Evolutionary conservation across 73 alveolate species (phyloP).

Genomic region (Paramecium sexaurelia): DNA sequence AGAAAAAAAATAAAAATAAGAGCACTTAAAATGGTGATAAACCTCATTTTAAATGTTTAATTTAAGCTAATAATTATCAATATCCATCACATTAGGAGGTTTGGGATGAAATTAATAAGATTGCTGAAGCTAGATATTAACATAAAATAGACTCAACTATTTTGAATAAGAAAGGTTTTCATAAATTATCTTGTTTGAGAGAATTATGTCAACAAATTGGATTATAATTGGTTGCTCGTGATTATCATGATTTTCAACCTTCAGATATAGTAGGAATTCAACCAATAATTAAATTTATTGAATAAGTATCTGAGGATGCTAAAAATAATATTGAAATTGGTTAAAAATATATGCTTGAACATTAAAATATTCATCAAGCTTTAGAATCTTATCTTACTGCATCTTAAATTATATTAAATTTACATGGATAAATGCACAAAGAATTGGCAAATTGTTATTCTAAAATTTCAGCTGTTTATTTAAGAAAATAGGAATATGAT

Average conservation of each 20-base stretch:
- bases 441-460: constrained; percentile 82
- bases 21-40: constrained; percentile 9
- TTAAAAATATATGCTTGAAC: constrained; percentile 55
- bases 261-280: constrained; percentile 56
- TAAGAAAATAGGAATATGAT: constrained; percentile 78
- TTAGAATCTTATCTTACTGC: constrained; percentile 69
- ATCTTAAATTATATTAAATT: constrained; percentile 62
- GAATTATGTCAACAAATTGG: constrained; percentile 33
- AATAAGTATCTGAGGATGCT: constrained; percentile 59
- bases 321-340: constrained; percentile 64
- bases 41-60: constrained; percentile 20
- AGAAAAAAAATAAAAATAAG: constrained; percentile 58
- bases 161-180: neutral
- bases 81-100: constrained; percentile 62
- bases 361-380: constrained; percentile 55
- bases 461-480: constrained; percentile 80
- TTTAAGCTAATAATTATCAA: constrained; percentile 40
- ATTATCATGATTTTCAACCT: constrained; percentile 27
- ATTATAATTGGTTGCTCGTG: constrained; percentile 8
- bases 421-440: constrained; percentile 82
- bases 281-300: constrained; percentile 58
- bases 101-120: constrained; percentile 44
- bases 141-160: neutral
- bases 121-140: constrained; percentile 12
- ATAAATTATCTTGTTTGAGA: neutral